phyloP scores from a whole-genome alignment of 371 early-diverging fungal species.

The Parasitella parasitica region DNA sequence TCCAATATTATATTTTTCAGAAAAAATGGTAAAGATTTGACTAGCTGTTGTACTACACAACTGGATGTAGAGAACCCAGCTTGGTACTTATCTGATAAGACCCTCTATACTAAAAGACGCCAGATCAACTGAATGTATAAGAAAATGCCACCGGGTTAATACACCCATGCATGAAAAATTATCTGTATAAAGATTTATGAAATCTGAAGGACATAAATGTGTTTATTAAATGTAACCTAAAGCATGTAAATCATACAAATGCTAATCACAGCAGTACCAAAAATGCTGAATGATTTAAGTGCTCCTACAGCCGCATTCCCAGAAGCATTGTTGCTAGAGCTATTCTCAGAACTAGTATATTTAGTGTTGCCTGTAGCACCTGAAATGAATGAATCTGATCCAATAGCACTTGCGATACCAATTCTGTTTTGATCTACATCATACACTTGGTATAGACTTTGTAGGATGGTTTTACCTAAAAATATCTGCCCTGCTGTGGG shows the following conservation, averaged over 20 bases:
- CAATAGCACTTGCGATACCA: constrained; percentile 21
- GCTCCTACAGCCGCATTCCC: not conserved
- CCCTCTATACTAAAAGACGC: too few relatives aligned
- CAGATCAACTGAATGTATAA: too few relatives aligned
- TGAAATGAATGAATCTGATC: not conserved
- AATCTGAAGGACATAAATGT: too few relatives aligned
- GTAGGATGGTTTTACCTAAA: constrained; percentile 16
- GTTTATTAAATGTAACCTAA: not conserved
- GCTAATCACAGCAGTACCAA: not conserved
- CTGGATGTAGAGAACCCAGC: too few relatives aligned
- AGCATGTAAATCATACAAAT: not conserved
- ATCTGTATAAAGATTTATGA: too few relatives aligned
- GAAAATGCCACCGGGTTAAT: too few relatives aligned
- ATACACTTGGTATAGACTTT: constrained; percentile 20
- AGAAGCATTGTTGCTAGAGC: not conserved
- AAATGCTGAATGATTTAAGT: not conserved
- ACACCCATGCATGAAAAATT: too few relatives aligned
- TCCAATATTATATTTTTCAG: too few relatives aligned
- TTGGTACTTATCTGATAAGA: too few relatives aligned
- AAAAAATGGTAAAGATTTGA: too few relatives aligned
- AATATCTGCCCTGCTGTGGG: constrained; percentile 2
- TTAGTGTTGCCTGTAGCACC: not conserved
- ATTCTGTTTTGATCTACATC: constrained; percentile 19
- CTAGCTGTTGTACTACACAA: too few relatives aligned
- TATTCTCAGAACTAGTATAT: not conserved